phyloP scores from a whole-genome alignment of 2,329 filamentous ascomycete species.

The Nothomitra cinnamomea region DNA sequence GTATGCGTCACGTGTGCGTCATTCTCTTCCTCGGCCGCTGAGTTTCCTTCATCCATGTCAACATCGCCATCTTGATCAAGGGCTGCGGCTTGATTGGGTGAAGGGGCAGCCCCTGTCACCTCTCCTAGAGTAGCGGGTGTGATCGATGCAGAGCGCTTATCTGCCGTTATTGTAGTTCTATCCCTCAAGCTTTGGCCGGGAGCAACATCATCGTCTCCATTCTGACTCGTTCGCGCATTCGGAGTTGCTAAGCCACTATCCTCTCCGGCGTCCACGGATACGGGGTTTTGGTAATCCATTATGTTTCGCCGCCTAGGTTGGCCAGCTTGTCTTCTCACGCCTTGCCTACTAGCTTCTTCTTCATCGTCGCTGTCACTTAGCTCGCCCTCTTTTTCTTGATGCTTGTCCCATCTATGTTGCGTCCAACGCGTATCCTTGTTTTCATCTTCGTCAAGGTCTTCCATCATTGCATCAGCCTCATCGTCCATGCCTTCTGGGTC shows the following conservation, averaged over 20 bases:
- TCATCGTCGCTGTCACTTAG: conserved; percentile 83
- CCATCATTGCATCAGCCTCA: conserved; percentile 45
- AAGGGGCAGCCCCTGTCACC: not conserved
- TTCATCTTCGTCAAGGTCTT: conserved; percentile 65
- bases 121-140: conserved; percentile 1
- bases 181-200: not conserved
- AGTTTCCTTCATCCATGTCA: conserved; percentile 15
- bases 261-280: conserved; percentile 34
- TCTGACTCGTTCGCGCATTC: conserved; percentile 13
- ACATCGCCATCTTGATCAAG: conserved; percentile 19
- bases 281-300: conserved; percentile 41
- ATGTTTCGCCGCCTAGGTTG: conserved; percentile 36
- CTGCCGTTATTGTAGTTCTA: not conserved
- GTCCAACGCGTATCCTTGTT: conserved; percentile 74
- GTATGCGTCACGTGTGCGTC: no score
- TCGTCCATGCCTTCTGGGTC: conserved; percentile 41
- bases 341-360: conserved; percentile 56
- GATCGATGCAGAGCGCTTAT: conserved; percentile 4
- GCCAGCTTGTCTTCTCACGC: conserved; percentile 41
- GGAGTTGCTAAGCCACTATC: conserved; percentile 34
- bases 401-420: conserved; percentile 67
- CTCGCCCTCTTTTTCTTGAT: conserved; percentile 59
- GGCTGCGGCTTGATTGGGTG: not conserved
- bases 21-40: not conserved
- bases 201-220: not conserved